Evolutionary conservation across 2,329 filamentous ascomycete genomes (phyloP).

Genomic region (Claviceps purpurea): DNA sequence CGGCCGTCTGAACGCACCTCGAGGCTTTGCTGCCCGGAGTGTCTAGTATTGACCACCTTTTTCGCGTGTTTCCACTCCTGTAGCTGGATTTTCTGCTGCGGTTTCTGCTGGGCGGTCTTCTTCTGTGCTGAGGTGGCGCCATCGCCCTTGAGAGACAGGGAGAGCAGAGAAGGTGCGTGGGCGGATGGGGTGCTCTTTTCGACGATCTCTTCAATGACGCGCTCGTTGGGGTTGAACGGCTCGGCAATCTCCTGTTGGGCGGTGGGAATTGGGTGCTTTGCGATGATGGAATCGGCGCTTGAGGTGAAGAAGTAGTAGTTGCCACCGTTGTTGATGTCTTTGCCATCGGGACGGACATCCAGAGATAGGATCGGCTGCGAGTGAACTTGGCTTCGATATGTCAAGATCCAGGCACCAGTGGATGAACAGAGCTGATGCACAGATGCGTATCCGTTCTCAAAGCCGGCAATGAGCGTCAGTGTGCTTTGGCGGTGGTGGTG

Average conservation of each 20-base stretch:
- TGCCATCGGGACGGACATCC: conserved; percentile 30
- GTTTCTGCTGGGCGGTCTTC: background rate
- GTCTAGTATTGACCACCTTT: conserved; percentile 62
- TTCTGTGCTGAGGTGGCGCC: background rate
- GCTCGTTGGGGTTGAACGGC: conserved; percentile 4
- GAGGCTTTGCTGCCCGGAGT: conserved; percentile 79
- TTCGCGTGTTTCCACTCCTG: conserved; percentile 33
- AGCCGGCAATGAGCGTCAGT: conserved; percentile 59
- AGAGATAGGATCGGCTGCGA: conserved; percentile 72
- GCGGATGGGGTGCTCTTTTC: conserved; percentile 7
- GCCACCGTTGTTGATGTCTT: conserved; percentile 10
- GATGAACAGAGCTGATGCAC: conserved; percentile 39
- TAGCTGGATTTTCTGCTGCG: conserved; percentile 7
- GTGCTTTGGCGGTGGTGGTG: conserved; percentile 29
- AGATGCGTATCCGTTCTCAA: conserved; percentile 70
- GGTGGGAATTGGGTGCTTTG: conserved; percentile 55
- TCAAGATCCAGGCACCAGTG: conserved; percentile 29
- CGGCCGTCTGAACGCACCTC: conserved; percentile 64
- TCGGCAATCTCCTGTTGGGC: conserved; percentile 13
- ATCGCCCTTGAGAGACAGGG: conserved; percentile 10
- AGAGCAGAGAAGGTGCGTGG: conserved; percentile 12
- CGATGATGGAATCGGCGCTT: conserved; percentile 66
- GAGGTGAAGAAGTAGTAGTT: conserved; percentile 60
- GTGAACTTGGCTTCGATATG: conserved; percentile 57
- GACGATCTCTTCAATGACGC: background rate